Evolutionary conservation across 768 basidiomycete species (phyloP).

Genomic region (Trametes cingulata): DNA sequence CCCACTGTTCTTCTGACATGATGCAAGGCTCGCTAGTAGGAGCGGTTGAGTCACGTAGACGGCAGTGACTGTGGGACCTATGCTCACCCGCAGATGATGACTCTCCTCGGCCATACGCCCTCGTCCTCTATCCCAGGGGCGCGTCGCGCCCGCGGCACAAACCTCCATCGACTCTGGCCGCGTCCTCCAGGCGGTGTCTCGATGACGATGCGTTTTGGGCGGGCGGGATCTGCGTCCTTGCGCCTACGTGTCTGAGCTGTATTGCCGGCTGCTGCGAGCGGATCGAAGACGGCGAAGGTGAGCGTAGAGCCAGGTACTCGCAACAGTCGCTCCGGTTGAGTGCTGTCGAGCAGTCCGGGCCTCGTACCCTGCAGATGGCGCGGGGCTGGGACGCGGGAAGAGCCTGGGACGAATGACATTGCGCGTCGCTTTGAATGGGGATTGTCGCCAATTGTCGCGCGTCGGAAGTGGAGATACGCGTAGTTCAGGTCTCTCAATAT

Average conservation of each 20-base stretch:
- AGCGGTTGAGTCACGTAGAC: background rate
- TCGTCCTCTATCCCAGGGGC: conserved; percentile 63
- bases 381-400: conserved; percentile 7
- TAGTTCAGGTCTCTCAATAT: background rate
- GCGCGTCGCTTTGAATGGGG: background rate
- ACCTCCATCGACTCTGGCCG: conserved; percentile 68
- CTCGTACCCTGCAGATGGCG: conserved; percentile 40
- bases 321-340: conserved; percentile 63
- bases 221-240: conserved; percentile 48
- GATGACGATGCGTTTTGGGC: conserved; percentile 73
- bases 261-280: conserved; percentile 54
- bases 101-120: conserved; percentile 66
- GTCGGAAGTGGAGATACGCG: background rate
- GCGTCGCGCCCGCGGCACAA: conserved; percentile 68
- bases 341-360: conserved; percentile 67
- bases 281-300: conserved; percentile 77
- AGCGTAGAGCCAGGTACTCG: conserved; percentile 57
- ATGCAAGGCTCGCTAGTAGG: conserved; percentile 45
- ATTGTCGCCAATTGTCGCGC: background rate
- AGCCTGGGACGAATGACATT: conserved; percentile 18
- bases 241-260: conserved; percentile 41
- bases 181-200: conserved; percentile 52
- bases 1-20: conserved; percentile 80
- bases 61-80: background rate
- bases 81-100: conserved; percentile 70